Evolutionary conservation across 2,329 filamentous ascomycete species (phyloP), one percentile per base, ranked within the genome.

Genomic region (Pestalotiopsis sp.): DNA sequence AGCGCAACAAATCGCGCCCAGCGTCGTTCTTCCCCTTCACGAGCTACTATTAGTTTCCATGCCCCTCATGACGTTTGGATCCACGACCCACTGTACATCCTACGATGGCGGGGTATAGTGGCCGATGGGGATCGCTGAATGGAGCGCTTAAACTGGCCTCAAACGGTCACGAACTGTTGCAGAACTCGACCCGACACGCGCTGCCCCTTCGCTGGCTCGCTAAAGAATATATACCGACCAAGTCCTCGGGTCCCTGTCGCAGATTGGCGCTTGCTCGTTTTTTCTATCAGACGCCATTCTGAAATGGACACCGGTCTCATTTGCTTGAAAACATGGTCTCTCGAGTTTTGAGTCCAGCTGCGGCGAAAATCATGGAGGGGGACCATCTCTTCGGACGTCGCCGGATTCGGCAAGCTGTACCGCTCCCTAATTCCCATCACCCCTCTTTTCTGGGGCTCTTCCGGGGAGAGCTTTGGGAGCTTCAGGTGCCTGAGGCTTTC

Each of bases 61-160:
- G 25, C 41, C 40, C 63, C 41, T 65, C 41, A 66, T 66, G 63
- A 31, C 63, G 49, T 64, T 62, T 64, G 59, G 27, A n/a, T 36
- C 59, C 31, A 62, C 25, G 59, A 23, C 59, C 59, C 59, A 40
- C 59, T 62, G 36, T 38, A 27, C 5, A 27, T 17, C 31, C 59
- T 23, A 23, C 59, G 1, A 36, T 62, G 59, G 59, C 61, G 38
- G 61, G 61, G 38, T 64, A 49, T 27, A 52, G 61, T 13, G 40
- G 36, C 20, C 20, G 20, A 17, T 5, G 20, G n/a, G 25, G 9
- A 49, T 20, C n/a, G 20, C 40, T 45, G 14, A n/a, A 25, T 31
- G 14, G 57, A 23, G 57, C 57, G 23, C 23, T 59, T 59, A 36
- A 27, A 23, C 31, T 36, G 31, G 31, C 31, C 31, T n/a, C 23